These are phyloP conservation scores for Lepraria neglecta DNA, from an alignment of 495 filamentous ascomycete genomes.

Conservation along the genomic window DNA sequence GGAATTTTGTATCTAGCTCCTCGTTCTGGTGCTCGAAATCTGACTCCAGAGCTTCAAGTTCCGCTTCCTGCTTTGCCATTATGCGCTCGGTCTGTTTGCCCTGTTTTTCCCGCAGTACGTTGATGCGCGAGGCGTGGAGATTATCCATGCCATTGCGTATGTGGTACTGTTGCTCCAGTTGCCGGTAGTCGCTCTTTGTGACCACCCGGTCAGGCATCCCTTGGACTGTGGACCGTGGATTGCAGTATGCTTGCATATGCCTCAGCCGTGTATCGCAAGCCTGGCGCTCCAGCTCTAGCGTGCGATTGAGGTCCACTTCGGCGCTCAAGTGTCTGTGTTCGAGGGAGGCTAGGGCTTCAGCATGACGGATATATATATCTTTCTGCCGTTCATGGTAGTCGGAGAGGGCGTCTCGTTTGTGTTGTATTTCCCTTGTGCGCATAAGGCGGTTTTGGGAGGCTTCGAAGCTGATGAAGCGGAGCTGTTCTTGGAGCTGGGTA, in stretches of 20 bases:
- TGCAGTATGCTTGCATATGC: constrained; percentile 33
- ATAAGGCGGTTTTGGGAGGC: constrained; percentile 27
- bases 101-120: constrained; percentile 73
- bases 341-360: constrained; percentile 24
- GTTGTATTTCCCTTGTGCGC: constrained; percentile 20
- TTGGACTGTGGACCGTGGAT: constrained; percentile 13
- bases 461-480: constrained; percentile 28
- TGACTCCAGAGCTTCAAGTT: constrained; percentile 52
- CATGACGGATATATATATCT: constrained; percentile 19
- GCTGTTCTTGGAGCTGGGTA: constrained; percentile 30
- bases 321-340: constrained; percentile 28
- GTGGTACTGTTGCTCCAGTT: constrained; percentile 66
- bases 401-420: constrained; percentile 15
- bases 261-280: constrained; percentile 29
- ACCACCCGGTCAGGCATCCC: constrained; percentile 41
- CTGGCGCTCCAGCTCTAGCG: constrained; percentile 25
- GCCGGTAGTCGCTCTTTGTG: constrained; percentile 51
- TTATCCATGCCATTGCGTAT: constrained; percentile 62
- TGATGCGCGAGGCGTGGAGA: constrained; percentile 66
- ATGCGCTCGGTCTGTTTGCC: constrained; percentile 62
- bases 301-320: constrained; percentile 27
- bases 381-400: constrained; percentile 16
- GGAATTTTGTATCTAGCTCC: constrained; percentile 29
- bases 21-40: constrained; percentile 49
- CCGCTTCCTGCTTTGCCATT: constrained; percentile 55